Evolutionary conservation across 257 asterid genomes (phyloP).

Genomic region (Penstemon davidsonii): DNA sequence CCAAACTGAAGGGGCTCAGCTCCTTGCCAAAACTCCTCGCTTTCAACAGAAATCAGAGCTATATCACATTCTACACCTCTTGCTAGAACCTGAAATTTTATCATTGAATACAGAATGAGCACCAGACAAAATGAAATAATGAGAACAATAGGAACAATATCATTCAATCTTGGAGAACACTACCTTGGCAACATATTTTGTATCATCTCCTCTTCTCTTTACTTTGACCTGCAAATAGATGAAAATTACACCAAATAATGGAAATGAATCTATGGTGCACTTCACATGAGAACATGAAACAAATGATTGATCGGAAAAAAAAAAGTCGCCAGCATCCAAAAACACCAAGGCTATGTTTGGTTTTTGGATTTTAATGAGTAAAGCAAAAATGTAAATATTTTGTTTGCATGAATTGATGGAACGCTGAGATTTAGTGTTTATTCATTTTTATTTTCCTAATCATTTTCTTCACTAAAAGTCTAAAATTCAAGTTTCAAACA

Average conservation of each 20-base stretch:
- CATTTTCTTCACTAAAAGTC: too few relatives aligned
- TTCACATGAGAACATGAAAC: slow-evolving; percentile 1
- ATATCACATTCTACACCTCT: slow-evolving; percentile 87
- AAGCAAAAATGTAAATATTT: too few relatives aligned
- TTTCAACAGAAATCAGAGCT: slow-evolving; percentile 86
- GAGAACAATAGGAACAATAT: background rate
- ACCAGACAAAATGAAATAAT: background rate
- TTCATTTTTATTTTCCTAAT: too few relatives aligned
- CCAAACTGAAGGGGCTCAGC: slow-evolving; percentile 77
- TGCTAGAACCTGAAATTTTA: slow-evolving; percentile 69
- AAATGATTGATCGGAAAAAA: background rate
- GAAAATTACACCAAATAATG: slow-evolving; percentile 24
- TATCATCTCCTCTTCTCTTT: slow-evolving; percentile 87
- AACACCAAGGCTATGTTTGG: too few relatives aligned
- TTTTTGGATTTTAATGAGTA: too few relatives aligned
- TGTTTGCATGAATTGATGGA: too few relatives aligned
- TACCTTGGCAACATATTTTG: slow-evolving; percentile 91
- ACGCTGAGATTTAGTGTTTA: too few relatives aligned
- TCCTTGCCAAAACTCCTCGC: slow-evolving; percentile 82
- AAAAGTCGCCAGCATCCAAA: too few relatives aligned
- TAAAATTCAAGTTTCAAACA: too few relatives aligned
- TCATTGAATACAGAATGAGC: slow-evolving; percentile 16
- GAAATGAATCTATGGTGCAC: slow-evolving; percentile 25
- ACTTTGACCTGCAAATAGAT: slow-evolving; percentile 75
- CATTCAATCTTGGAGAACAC: slow-evolving; percentile 23